These are phyloP conservation scores for Carex myosuroides DNA, from an alignment of 176 grass and related monocot species.

Conservation along the genomic window DNA sequence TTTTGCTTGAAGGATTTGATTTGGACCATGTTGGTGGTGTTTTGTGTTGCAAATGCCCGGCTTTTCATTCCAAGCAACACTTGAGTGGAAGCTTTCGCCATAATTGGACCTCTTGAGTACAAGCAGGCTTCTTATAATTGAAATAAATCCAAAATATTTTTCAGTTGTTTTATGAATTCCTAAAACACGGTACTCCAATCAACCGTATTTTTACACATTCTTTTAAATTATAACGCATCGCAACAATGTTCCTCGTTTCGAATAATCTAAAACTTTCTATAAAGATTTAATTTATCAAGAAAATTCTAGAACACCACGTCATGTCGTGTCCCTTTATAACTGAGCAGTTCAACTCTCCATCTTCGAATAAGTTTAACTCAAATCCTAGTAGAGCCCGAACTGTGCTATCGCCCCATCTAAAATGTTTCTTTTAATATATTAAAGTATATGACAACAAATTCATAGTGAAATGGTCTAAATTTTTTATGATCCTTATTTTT, in stretches of 20 bases:
- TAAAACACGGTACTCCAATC: background rate
- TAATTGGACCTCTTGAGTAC: background rate
- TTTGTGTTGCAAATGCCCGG: constrained; percentile 6
- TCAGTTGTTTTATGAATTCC: no score
- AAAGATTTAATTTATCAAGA: background rate
- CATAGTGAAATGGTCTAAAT: no score
- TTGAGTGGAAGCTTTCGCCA: constrained; percentile 18
- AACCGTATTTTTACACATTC: background rate
- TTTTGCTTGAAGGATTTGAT: constrained; percentile 2
- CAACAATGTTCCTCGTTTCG: background rate
- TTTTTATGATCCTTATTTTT: no score
- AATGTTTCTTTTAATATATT: no score
- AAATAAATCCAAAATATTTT: no score
- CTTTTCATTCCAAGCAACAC: constrained; percentile 21
- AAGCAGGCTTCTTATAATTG: no score
- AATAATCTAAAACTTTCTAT: background rate
- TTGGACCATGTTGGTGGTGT: background rate
- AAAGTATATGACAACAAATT: no score
- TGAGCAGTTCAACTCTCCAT: background rate
- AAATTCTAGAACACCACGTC: background rate
- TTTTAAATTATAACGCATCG: background rate
- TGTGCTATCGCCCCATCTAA: no score
- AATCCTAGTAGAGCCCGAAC: no score
- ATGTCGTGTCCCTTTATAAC: constrained; percentile 1
- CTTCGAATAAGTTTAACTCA: no score